Percentiles rank a stretch among this genome's conserved stretches.
phyloP scores from a whole-genome alignment of 768 basidiomycete species.

The Panaeolus papilionaceus region DNA sequence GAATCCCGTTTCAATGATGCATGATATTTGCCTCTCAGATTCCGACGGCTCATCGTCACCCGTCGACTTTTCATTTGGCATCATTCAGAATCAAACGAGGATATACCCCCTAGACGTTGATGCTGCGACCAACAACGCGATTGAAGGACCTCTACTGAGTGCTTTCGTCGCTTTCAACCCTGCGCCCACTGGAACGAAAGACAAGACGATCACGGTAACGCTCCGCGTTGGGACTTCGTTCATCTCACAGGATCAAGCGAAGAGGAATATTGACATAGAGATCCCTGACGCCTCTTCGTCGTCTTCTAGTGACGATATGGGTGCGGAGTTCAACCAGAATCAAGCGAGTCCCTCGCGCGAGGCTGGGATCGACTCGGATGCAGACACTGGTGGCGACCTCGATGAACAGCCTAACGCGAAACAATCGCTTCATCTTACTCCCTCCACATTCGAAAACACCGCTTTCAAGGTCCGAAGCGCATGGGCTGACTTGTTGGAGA shows the following conservation, averaged over 20 bases:
- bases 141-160: constrained; percentile 52
- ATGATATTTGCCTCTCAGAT: neutral
- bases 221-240: constrained; percentile 76
- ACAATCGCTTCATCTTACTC: constrained; percentile 15
- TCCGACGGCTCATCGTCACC: neutral
- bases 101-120: constrained; percentile 14
- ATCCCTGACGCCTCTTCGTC: constrained; percentile 26
- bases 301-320: neutral
- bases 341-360: neutral
- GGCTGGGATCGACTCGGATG: neutral
- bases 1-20: neutral
- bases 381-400: neutral
- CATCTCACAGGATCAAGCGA: constrained; percentile 73
- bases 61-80: constrained; percentile 40
- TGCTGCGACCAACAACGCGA: constrained; percentile 19
- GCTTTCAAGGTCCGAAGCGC: constrained; percentile 50
- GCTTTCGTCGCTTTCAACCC: constrained; percentile 58
- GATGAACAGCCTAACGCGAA: neutral
- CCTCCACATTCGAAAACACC: constrained; percentile 54
- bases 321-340: neutral
- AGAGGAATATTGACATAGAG: constrained; percentile 51
- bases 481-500: constrained; percentile 65
- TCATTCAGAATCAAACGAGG: constrained; percentile 51
- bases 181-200: constrained; percentile 1
- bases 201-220: constrained; percentile 39